Evolutionary conservation across 2,329 filamentous ascomycete species (phyloP).

Genomic region (Penicillium sp.): DNA sequence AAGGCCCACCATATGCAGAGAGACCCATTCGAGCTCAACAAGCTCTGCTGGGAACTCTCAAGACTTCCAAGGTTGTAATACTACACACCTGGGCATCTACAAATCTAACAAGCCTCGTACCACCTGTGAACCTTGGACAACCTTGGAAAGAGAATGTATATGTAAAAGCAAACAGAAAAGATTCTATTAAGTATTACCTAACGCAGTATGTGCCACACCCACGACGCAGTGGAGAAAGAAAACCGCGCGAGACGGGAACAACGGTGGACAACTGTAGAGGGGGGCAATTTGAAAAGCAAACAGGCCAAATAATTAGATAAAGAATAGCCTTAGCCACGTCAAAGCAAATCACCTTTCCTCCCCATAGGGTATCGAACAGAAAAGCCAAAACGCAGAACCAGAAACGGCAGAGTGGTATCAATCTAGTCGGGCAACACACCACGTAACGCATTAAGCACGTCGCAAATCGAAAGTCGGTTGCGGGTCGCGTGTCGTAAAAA

Average conservation of each 20-base stretch:
- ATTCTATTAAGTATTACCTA: constrained; percentile 43
- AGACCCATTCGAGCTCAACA: not conserved
- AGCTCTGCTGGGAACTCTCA: not conserved
- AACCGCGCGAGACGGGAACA: constrained; percentile 19
- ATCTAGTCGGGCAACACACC: constrained; percentile 28
- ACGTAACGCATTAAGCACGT: constrained; percentile 31
- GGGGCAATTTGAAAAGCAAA: constrained; percentile 23
- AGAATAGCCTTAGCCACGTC: constrained; percentile 10
- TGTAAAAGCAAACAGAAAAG: constrained; percentile 23
- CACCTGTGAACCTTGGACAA: no score
- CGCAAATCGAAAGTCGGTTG: constrained; percentile 31
- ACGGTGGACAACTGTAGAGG: constrained; percentile 26
- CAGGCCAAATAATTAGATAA: constrained; percentile 13
- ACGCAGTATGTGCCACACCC: constrained; percentile 30
- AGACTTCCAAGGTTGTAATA: no score
- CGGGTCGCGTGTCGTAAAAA: constrained; percentile 35
- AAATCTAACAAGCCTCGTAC: not conserved
- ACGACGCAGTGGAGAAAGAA: constrained; percentile 15
- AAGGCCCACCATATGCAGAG: not conserved
- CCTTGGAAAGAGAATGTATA: no score
- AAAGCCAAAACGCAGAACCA: constrained; percentile 27
- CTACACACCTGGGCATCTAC: not conserved
- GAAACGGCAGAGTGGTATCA: constrained; percentile 30
- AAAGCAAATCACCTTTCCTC: constrained; percentile 28
- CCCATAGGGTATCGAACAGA: constrained; percentile 37